A percentile compares a stretch with the other conserved stretches of the same genome.
Evolutionary conservation across 2,329 filamentous ascomycete species (phyloP).

Genomic region (Parafenestella ontariensis): DNA sequence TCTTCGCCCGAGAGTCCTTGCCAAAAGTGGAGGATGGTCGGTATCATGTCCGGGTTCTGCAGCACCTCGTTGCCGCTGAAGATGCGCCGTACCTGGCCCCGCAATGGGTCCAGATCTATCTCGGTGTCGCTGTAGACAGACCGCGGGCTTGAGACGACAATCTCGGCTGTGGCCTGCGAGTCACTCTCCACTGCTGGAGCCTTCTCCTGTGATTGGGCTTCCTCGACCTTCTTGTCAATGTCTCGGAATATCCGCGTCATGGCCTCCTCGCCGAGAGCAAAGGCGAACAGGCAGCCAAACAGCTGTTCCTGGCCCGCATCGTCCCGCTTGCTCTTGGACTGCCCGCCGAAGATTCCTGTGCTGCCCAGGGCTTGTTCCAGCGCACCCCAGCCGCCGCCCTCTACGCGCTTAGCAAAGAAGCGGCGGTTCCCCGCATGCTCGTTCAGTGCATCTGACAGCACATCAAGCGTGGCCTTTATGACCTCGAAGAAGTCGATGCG

Average conservation of each 20-base stretch:
- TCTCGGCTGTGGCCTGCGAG: slow-evolving; percentile 19
- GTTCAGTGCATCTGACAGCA: slow-evolving; percentile 77
- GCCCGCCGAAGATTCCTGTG: slow-evolving; percentile 59
- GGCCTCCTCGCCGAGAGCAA: slow-evolving; percentile 79
- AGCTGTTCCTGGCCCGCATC: slow-evolving; percentile 68
- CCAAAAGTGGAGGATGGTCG: slow-evolving; percentile 51
- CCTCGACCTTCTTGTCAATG: slow-evolving; percentile 39
- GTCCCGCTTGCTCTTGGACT: slow-evolving; percentile 42
- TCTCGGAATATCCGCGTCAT: slow-evolving; percentile 70
- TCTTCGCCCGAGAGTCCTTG: slow-evolving; percentile 41
- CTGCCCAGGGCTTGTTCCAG: slow-evolving; percentile 76
- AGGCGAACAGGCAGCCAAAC: slow-evolving; percentile 82
- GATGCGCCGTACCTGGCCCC: slow-evolving; percentile 38
- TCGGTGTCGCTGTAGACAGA: slow-evolving; percentile 35
- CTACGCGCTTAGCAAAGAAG: slow-evolving; percentile 80
- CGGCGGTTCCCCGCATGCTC: slow-evolving; percentile 85
- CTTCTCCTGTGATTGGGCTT: slow-evolving; percentile 17
- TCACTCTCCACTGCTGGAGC: slow-evolving; percentile 6
- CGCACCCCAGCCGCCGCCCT: slow-evolving; percentile 78
- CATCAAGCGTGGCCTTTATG: slow-evolving; percentile 73
- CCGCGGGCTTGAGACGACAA: slow-evolving; percentile 36
- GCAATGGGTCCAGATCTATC: slow-evolving; percentile 38
- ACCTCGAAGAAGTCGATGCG: slow-evolving; percentile 72
- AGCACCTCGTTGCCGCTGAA: slow-evolving; percentile 52
- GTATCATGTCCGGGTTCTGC: slow-evolving; percentile 50